Conservation (phyloP, 192 early-diverging fungal genomes). For the Backusella parvicylindrica region DNA sequence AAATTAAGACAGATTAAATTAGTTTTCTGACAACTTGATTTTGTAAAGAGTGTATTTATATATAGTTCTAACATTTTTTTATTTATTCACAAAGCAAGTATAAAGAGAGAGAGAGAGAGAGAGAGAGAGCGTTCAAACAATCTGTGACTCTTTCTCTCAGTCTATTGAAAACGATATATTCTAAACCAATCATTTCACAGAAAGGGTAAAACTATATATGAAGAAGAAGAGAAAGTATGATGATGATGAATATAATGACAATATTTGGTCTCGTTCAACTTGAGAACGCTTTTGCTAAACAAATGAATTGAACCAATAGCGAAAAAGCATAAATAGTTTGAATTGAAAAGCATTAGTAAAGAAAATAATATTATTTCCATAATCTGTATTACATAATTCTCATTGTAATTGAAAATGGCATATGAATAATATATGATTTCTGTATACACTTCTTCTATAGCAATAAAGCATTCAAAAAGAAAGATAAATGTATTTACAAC, state of each 20-base stretch:
- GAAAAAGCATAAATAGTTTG: no score
- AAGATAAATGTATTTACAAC: no score
- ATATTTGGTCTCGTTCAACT: no score
- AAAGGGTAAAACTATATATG: not conserved
- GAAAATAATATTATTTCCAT: not conserved
- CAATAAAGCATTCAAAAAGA: no score
- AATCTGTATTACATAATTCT: not conserved
- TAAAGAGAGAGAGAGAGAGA: not conserved
- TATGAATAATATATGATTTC: not conserved
- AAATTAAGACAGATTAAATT: not conserved
- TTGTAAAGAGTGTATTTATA: not conserved
- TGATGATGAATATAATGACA: no score
- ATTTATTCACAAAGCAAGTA: not conserved
- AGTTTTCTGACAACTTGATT: not conserved
- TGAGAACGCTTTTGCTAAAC: no score
- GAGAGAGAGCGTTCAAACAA: not conserved
- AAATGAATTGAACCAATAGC: no score
- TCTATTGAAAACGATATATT: no score
- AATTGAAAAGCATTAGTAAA: not conserved
- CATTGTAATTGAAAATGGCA: not conserved
- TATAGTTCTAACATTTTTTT: not conserved
- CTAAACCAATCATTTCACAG: not conserved
- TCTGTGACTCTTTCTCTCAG: not conserved
- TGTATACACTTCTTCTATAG: not conserved
- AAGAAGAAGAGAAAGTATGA: not conserved